Percentiles rank a stretch among this genome's conserved stretches.
phyloP scores from a whole-genome alignment of 2,329 filamentous ascomycete species.

The Cercospora berteroae region DNA sequence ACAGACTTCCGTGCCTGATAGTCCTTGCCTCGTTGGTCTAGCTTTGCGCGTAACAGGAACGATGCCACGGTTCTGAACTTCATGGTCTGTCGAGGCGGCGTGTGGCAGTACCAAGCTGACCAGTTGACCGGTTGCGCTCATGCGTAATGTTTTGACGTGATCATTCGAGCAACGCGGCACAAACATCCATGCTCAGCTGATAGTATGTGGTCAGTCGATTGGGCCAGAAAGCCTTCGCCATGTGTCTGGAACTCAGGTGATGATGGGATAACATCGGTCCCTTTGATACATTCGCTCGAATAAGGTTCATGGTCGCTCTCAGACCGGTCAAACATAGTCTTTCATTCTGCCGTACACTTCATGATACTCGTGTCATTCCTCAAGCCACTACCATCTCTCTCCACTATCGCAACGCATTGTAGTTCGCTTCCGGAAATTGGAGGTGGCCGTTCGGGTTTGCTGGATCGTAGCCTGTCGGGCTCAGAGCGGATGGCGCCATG shows the following conservation, averaged over 20 bases:
- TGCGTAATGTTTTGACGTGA: neutral
- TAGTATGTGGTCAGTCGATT: neutral
- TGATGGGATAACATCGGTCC: neutral
- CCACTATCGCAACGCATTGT: conserved; percentile 20
- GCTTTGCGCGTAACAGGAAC: neutral
- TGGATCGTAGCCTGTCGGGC: conserved; percentile 18
- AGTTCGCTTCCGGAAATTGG: conserved; percentile 29
- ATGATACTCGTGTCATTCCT: neutral
- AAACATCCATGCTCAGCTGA: neutral
- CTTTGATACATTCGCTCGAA: neutral
- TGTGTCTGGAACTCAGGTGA: neutral
- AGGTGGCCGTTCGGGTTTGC: conserved; percentile 21
- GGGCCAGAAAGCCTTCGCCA: neutral
- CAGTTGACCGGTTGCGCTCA: neutral
- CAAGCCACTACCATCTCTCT: neutral
- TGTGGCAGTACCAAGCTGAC: neutral
- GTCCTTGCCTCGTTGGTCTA: neutral
- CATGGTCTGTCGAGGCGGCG: neutral
- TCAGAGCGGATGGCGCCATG: conserved; percentile 25
- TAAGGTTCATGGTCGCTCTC: neutral
- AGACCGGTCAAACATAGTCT: neutral
- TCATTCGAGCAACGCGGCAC: neutral
- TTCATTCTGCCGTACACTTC: conserved; percentile 2
- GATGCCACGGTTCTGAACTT: neutral
- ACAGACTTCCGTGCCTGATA: neutral